A percentile compares a stretch with the other conserved stretches of the same genome.
These are phyloP conservation scores for Panaeolus papilionaceus DNA, from an alignment of 768 basidiomycete species.

Conservation along the genomic window DNA sequence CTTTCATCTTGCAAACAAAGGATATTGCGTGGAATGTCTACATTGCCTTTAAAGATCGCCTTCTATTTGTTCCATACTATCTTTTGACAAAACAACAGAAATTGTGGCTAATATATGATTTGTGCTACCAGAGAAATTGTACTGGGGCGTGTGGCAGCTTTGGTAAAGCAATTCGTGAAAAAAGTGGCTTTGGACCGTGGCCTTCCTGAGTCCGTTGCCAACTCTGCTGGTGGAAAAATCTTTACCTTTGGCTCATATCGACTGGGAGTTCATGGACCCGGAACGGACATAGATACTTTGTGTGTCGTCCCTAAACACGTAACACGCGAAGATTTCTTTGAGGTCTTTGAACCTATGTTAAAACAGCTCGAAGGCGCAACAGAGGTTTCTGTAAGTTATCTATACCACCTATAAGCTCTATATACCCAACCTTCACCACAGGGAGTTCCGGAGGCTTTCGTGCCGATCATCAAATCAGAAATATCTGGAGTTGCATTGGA, in stretches of 20 bases:
- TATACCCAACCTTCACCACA: slow-evolving; percentile 38
- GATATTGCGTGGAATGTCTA: background rate
- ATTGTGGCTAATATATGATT: slow-evolving; percentile 18
- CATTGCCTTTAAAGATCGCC: background rate
- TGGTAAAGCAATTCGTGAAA: slow-evolving; percentile 94
- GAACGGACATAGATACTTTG: slow-evolving; percentile 97
- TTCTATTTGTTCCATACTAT: slow-evolving; percentile 13
- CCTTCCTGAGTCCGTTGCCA: slow-evolving; percentile 86
- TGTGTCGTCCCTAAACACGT: slow-evolving; percentile 98
- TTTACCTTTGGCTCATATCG: slow-evolving; percentile 99
- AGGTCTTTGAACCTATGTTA: slow-evolving; percentile 89
- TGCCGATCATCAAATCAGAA: slow-evolving; percentile 92
- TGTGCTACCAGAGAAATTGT: slow-evolving; percentile 81
- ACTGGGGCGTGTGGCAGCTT: slow-evolving; percentile 84
- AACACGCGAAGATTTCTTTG: slow-evolving; percentile 94
- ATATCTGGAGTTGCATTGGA: slow-evolving; percentile 94
- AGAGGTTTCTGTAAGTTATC: slow-evolving; percentile 82
- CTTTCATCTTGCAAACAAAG: background rate
- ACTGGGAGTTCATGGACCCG: slow-evolving; percentile 95
- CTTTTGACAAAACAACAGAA: slow-evolving; percentile 13
- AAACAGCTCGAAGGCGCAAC: slow-evolving; percentile 81
- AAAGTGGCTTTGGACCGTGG: slow-evolving; percentile 80
- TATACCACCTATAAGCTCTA: background rate
- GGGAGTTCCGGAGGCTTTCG: slow-evolving; percentile 97
- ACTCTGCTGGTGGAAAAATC: slow-evolving; percentile 95